phyloP scores from a whole-genome alignment of 2,329 filamentous ascomycete species.

The Huntiella abstrusa region DNA sequence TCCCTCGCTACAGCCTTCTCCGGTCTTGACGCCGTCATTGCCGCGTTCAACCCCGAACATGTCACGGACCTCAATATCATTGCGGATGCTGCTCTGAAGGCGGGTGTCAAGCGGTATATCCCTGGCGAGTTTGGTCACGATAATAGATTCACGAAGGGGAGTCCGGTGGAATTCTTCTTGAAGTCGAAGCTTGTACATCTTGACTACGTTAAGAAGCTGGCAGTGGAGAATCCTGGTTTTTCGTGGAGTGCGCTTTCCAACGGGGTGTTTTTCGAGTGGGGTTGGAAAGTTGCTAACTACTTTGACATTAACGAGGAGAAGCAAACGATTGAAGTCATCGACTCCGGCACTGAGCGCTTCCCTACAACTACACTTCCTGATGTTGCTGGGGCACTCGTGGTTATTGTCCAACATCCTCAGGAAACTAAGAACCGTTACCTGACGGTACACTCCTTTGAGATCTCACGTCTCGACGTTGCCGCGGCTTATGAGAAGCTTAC shows the following conservation, averaged over 20 bases:
- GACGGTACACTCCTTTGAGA: constrained; percentile 24
- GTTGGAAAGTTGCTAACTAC: constrained; percentile 23
- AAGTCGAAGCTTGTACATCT: constrained; percentile 26
- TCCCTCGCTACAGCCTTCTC: constrained; percentile 32
- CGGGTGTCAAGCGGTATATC: constrained; percentile 42
- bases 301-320: constrained; percentile 24
- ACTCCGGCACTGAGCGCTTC: constrained; percentile 31
- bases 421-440: constrained; percentile 34
- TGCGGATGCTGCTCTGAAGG: constrained; percentile 38
- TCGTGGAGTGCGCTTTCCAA: constrained; percentile 29
- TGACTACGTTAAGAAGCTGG: constrained; percentile 23
- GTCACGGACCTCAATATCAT: constrained; percentile 24
- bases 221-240: constrained; percentile 22
- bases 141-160: constrained; percentile 15
- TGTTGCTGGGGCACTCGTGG: constrained; percentile 29
- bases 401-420: constrained; percentile 27
- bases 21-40: constrained; percentile 38
- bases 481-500: constrained; percentile 29
- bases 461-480: constrained; percentile 28
- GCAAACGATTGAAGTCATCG: constrained; percentile 24
- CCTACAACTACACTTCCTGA: constrained; percentile 27
- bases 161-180: constrained; percentile 24
- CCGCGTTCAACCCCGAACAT: constrained; percentile 18
- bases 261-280: constrained; percentile 27
- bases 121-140: constrained; percentile 36